phyloP scores from a whole-genome alignment of 352 stramenopile species.

The Globisporangium paroecandrum region DNA sequence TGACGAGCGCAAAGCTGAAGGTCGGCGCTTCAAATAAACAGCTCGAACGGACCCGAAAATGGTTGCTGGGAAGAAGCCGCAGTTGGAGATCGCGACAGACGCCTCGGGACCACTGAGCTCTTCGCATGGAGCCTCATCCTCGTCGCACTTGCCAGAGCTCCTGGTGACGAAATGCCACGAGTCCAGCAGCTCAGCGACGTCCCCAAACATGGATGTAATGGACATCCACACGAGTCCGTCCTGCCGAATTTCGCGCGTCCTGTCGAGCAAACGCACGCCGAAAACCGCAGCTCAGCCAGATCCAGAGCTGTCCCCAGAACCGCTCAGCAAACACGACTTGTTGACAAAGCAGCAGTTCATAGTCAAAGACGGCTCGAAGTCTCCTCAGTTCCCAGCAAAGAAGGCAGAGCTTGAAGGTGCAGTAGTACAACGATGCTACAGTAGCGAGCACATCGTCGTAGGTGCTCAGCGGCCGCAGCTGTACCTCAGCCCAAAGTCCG shows the following conservation, averaged over 20 bases:
- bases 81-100: neutral
- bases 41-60: neutral
- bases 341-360: neutral
- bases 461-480: slow-evolving; percentile 9
- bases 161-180: neutral
- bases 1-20: slow-evolving; percentile 1
- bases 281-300: neutral
- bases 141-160: slow-evolving; percentile 17
- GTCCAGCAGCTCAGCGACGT: neutral
- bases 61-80: slow-evolving; percentile 5
- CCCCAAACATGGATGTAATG: slow-evolving; percentile 12
- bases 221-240: slow-evolving; percentile 13
- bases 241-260: slow-evolving; percentile 10
- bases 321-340: neutral
- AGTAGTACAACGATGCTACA: slow-evolving; percentile 2
- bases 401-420: neutral
- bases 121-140: neutral
- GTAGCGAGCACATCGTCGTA: slow-evolving; percentile 14
- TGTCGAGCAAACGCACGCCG: slow-evolving; percentile 13
- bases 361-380: slow-evolving; percentile 2
- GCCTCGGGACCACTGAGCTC: neutral
- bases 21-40: neutral
- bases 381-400: neutral
- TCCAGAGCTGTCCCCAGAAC: neutral
- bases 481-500: neutral